Percentiles rank a stretch among this genome's conserved stretches.
Evolutionary conservation across 805 yeast species (phyloP).

Genomic region (Maudiozyma barnettii): DNA sequence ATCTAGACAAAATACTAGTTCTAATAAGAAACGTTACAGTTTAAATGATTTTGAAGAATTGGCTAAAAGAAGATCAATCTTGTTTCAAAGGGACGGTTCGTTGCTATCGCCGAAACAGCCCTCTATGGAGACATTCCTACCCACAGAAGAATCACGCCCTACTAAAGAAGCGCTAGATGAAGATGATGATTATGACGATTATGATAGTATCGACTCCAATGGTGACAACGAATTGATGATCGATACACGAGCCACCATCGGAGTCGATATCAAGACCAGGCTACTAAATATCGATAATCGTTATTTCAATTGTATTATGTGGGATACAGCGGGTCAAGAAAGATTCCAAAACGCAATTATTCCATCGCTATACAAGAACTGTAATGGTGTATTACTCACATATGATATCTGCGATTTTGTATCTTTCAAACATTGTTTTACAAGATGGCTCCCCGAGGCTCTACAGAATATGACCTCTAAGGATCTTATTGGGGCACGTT

Average conservation of each 20-base stretch:
- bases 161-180: too few species aligned
- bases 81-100: neutral
- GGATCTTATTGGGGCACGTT: slow-evolving; percentile 26
- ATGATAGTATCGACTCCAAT: neutral
- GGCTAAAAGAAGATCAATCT: slow-evolving; percentile 12
- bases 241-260: slow-evolving; percentile 35
- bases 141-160: neutral
- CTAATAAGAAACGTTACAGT: slow-evolving; percentile 24
- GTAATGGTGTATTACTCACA: slow-evolving; percentile 36
- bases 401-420: slow-evolving; percentile 35
- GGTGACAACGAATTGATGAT: slow-evolving; percentile 24
- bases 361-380: slow-evolving; percentile 38
- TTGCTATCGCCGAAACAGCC: neutral
- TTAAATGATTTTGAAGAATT: slow-evolving; percentile 28
- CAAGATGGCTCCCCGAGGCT: slow-evolving; percentile 37
- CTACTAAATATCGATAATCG: slow-evolving; percentile 35
- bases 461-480: slow-evolving; percentile 25
- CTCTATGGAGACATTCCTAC: neutral
- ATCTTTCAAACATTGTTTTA: slow-evolving; percentile 31
- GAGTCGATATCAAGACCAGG: slow-evolving; percentile 39
- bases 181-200: too few species aligned
- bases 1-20: neutral
- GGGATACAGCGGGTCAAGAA: slow-evolving; percentile 48
- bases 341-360: slow-evolving; percentile 37
- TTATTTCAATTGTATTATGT: slow-evolving; percentile 35